Evolutionary conservation across 495 filamentous ascomycete species (phyloP).

Genomic region (Podospora pseudopauciseta): DNA sequence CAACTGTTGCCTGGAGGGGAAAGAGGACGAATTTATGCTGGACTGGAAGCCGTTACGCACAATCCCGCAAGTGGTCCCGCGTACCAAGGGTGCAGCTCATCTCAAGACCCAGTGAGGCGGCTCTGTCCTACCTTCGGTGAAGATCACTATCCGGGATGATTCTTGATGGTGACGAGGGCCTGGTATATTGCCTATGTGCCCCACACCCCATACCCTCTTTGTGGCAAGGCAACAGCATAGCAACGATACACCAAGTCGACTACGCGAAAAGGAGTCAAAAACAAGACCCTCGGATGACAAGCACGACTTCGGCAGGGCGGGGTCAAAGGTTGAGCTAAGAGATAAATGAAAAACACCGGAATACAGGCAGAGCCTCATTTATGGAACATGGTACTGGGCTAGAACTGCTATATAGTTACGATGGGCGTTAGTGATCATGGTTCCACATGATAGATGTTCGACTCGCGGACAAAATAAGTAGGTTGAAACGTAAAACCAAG

Average conservation of each 20-base stretch:
- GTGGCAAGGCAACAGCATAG: background rate
- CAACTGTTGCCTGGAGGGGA: constrained; percentile 71
- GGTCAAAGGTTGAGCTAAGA: too few relatives aligned
- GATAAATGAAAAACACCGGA: background rate
- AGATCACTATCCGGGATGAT: background rate
- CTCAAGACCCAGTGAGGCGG: constrained; percentile 35
- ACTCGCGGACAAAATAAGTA: too few relatives aligned
- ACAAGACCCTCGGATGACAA: background rate
- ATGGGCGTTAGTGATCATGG: background rate
- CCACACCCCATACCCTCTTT: background rate
- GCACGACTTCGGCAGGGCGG: too few relatives aligned
- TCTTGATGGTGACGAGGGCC: background rate
- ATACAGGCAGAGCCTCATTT: background rate
- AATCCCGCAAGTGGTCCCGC: constrained; percentile 59
- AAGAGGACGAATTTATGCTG: constrained; percentile 71
- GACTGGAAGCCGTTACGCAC: constrained; percentile 63
- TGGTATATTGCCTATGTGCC: background rate
- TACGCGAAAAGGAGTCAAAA: background rate
- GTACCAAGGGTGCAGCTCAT: constrained; percentile 12
- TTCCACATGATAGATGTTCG: background rate
- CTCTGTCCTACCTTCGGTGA: background rate
- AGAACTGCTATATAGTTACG: background rate
- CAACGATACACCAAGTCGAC: background rate
- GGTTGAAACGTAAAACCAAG: too few relatives aligned
- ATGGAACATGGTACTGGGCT: background rate